A percentile compares a stretch with the other conserved stretches of the same genome.
Conservation (phyloP, 495 filamentous ascomycete species). For the Chaetomium tenue region DNA sequence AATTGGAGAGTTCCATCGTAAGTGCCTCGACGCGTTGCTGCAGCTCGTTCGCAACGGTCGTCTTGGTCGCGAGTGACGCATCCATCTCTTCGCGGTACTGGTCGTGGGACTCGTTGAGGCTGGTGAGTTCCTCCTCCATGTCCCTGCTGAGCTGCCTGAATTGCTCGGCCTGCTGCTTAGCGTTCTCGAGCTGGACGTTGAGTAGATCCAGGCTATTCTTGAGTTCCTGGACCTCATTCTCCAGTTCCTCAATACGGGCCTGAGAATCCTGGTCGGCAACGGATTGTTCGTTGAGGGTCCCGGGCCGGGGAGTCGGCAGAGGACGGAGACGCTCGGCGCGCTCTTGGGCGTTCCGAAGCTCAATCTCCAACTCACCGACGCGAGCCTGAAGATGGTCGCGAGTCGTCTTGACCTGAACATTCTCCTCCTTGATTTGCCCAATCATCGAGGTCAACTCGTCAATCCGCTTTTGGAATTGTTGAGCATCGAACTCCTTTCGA, state of each 20-base stretch:
- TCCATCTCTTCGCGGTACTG: conserved; percentile 84
- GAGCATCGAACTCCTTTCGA: conserved; percentile 82
- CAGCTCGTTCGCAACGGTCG: conserved; percentile 71
- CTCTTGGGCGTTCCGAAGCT: conserved; percentile 85
- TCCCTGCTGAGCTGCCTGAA: conserved; percentile 86
- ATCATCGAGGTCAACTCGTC: conserved; percentile 83
- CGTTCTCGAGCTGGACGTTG: conserved; percentile 71
- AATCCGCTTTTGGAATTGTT: conserved; percentile 81
- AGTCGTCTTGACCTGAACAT: conserved; percentile 76
- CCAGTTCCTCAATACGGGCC: conserved; percentile 78
- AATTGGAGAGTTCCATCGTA: conserved; percentile 70
- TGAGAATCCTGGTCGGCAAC: conserved; percentile 52
- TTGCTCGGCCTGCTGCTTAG: conserved; percentile 75
- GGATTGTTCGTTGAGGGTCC: conserved; percentile 44
- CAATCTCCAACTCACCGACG: conserved; percentile 82
- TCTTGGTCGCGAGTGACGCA: conserved; percentile 65
- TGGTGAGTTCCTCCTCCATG: conserved; percentile 84
- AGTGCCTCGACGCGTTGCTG: conserved; percentile 80
- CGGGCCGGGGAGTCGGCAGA: conserved; percentile 59
- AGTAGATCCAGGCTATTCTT: conserved; percentile 76
- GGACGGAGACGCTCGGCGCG: conserved; percentile 74
- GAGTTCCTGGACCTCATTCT: conserved; percentile 76
- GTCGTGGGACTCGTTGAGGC: conserved; percentile 76
- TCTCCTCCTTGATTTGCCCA: conserved; percentile 74
- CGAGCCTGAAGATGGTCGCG: conserved; percentile 83